phyloP scores from a whole-genome alignment of 441 rosid genomes.

The Flueggea neowawraea region DNA sequence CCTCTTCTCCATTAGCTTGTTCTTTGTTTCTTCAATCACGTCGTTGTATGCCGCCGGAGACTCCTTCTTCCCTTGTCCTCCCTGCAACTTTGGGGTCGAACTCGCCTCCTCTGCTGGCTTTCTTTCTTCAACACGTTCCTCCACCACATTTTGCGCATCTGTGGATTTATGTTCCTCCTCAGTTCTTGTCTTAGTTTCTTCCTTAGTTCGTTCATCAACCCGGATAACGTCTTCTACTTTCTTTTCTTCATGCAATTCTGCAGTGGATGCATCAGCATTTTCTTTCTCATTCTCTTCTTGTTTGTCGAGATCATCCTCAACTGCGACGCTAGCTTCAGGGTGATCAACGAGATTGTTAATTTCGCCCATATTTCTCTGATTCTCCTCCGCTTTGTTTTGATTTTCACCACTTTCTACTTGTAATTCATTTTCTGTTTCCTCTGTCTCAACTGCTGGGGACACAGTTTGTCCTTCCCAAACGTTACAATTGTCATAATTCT shows the following conservation, averaged over 20 bases:
- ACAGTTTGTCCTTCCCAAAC: constrained; percentile 16
- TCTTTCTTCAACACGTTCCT: constrained; percentile 10
- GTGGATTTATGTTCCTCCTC: constrained; percentile 12
- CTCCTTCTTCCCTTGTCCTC: constrained; percentile 44
- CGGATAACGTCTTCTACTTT: constrained; percentile 11
- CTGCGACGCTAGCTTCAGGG: constrained; percentile 18
- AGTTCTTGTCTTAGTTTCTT: constrained; percentile 6
- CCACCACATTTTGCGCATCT: constrained; percentile 21
- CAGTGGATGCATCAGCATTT: constrained; percentile 2
- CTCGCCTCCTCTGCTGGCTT: constrained; percentile 8
- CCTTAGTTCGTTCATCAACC: constrained; percentile 12
- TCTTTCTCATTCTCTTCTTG: constrained; percentile 5
- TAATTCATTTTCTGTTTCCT: constrained; percentile 12
- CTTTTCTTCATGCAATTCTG: constrained; percentile 19
- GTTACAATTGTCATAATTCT: background rate
- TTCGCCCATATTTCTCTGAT: background rate
- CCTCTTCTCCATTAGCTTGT: constrained; percentile 58
- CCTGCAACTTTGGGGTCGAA: constrained; percentile 7
- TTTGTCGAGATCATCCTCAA: constrained; percentile 16
- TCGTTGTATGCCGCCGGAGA: constrained; percentile 56
- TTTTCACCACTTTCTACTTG: constrained; percentile 7
- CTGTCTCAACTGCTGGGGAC: background rate
- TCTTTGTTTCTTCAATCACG: constrained; percentile 71
- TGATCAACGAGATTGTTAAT: background rate
- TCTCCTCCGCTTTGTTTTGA: constrained; percentile 9